Conservation (phyloP, 257 asterid species). For the Nicotiana tabacum region DNA sequence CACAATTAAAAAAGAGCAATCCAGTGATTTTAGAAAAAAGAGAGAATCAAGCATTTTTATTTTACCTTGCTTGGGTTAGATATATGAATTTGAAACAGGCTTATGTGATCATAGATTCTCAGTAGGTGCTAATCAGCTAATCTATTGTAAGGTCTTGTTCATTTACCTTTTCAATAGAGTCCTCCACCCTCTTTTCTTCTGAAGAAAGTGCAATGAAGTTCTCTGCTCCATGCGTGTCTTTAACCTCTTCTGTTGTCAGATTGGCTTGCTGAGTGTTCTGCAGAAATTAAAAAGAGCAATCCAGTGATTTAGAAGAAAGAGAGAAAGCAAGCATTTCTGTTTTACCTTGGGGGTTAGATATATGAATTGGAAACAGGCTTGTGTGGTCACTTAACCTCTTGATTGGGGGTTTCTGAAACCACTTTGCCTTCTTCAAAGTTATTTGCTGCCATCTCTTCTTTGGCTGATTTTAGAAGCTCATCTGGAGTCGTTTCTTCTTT, state of each 20-base stretch:
- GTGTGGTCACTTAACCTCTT: conserved; percentile 17
- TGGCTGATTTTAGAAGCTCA: not conserved
- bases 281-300: not conserved
- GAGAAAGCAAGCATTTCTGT: not conserved
- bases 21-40: not conserved
- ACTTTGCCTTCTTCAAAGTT: conserved; percentile 9
- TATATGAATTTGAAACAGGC: too few relatives aligned
- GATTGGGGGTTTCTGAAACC: conserved; percentile 11
- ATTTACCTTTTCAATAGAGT: conserved; percentile 9
- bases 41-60: not conserved
- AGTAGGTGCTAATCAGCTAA: not conserved
- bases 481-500: not conserved
- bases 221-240: not conserved
- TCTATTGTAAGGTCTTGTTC: conserved; percentile 14
- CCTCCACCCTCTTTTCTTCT: conserved; percentile 17
- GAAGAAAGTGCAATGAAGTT: not conserved
- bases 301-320: conserved; percentile 3
- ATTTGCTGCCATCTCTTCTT: conserved; percentile 1
- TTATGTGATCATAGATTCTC: not conserved
- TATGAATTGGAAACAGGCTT: not conserved
- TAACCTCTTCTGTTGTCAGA: not conserved
- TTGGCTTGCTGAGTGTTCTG: conserved; percentile 4
- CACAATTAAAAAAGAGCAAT: not conserved
- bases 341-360: not conserved
- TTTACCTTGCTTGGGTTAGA: not conserved